A percentile compares a stretch with the other conserved stretches of the same genome.
These are phyloP conservation scores for Candida ascalaphidarum DNA, from an alignment of 805 yeast genomes.

Conservation along the genomic window DNA sequence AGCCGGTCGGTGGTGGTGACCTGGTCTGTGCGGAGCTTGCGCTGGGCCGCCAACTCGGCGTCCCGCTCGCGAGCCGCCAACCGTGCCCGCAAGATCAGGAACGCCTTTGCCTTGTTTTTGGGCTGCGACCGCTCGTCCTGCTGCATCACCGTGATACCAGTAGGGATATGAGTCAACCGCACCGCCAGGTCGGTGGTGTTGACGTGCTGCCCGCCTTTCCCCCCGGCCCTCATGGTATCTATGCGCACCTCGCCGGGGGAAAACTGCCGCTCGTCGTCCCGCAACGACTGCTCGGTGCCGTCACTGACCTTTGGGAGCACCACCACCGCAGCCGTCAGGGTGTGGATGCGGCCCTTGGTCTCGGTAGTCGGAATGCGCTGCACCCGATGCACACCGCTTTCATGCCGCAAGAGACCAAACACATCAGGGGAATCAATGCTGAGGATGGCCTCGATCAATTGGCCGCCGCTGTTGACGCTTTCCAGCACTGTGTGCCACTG, in stretches of 20 bases:
- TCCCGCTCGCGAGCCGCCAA: slow-evolving; percentile 73
- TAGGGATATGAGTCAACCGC: slow-evolving; percentile 82
- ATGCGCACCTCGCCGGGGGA: slow-evolving; percentile 82
- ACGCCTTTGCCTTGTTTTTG: slow-evolving; percentile 12
- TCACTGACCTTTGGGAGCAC: slow-evolving; percentile 78
- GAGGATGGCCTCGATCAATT: slow-evolving; percentile 67
- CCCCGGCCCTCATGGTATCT: slow-evolving; percentile 96
- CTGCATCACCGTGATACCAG: slow-evolving; percentile 81
- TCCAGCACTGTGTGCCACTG: slow-evolving; percentile 49
- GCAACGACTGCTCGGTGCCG: slow-evolving; percentile 38
- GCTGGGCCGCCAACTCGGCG: slow-evolving; percentile 56
- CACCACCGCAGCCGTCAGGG: slow-evolving; percentile 93
- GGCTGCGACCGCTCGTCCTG: slow-evolving; percentile 42
- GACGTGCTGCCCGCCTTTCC: slow-evolving; percentile 97
- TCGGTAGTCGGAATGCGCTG: slow-evolving; percentile 93
- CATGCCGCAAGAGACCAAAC: slow-evolving; percentile 64
- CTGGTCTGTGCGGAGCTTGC: slow-evolving; percentile 65
- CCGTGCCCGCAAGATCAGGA: slow-evolving; percentile 60
- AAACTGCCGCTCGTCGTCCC: slow-evolving; percentile 58
- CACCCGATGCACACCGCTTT: slow-evolving; percentile 94
- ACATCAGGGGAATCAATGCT: slow-evolving; percentile 68
- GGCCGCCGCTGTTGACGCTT: slow-evolving; percentile 50
- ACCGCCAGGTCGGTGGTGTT: slow-evolving; percentile 97
- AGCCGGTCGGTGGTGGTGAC: slow-evolving; percentile 85
- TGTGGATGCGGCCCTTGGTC: slow-evolving; percentile 87